A percentile compares a stretch with the other conserved stretches of the same genome.
These are phyloP conservation scores for Solanum aculeatissimum DNA, from an alignment of 305 asterid genomes.

Conservation along the genomic window DNA sequence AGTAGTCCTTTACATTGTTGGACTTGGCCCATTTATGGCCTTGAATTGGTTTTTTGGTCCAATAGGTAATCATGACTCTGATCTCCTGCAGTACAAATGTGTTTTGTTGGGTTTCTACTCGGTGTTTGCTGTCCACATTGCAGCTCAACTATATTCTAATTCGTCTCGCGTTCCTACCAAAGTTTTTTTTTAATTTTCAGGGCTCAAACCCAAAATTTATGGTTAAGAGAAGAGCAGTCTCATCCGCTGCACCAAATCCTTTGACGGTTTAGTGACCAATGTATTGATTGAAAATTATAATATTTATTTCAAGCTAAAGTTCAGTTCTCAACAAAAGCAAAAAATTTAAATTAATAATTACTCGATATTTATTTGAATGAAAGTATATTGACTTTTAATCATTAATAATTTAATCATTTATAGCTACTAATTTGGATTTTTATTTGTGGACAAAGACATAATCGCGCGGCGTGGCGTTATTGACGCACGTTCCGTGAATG, in stretches of 20 bases:
- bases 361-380: background rate
- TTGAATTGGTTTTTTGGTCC: background rate
- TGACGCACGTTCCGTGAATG: constrained; percentile 8
- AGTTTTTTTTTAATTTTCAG: no score
- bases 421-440: background rate
- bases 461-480: background rate
- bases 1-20: background rate
- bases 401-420: background rate
- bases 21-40: background rate
- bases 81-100: no score
- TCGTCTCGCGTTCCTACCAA: no score
- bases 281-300: background rate
- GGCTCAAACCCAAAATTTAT: no score
- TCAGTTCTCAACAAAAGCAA: no score
- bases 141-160: no score
- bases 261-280: background rate
- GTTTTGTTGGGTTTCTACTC: no score
- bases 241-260: no score
- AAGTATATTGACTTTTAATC: background rate
- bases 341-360: no score
- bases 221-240: no score
- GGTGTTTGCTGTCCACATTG: no score
- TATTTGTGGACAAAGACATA: background rate
- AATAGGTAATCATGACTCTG: background rate
- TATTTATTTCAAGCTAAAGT: background rate